Conservation (phyloP, 2,329 filamentous ascomycete genomes). For the Ustilaginoidea virens region DNA sequence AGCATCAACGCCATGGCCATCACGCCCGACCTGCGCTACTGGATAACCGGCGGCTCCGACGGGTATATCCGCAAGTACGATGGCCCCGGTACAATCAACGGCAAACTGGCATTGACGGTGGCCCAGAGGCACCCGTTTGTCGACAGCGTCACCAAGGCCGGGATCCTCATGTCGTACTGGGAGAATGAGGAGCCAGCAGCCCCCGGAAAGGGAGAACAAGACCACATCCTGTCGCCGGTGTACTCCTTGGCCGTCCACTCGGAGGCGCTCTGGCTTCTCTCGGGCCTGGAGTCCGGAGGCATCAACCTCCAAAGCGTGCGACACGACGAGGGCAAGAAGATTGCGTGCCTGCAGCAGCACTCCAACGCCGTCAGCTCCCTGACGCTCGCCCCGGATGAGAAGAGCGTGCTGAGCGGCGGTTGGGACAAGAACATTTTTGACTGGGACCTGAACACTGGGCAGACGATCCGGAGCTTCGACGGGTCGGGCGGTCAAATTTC, state of each 20-base stretch:
- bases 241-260: slow-evolving; percentile 89
- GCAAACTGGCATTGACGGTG: slow-evolving; percentile 83
- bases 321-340: slow-evolving; percentile 86
- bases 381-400: slow-evolving; percentile 69
- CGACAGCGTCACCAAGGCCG: slow-evolving; percentile 90
- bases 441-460: slow-evolving; percentile 86
- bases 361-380: slow-evolving; percentile 85
- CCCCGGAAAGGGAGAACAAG: slow-evolving; percentile 32
- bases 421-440: slow-evolving; percentile 94
- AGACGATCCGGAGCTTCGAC: slow-evolving; percentile 59
- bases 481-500: slow-evolving; percentile 74
- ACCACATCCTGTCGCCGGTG: slow-evolving; percentile 65
- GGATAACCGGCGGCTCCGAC: slow-evolving; percentile 86
- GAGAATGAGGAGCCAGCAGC: slow-evolving; percentile 72
- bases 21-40: slow-evolving; percentile 88
- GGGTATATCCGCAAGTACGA: slow-evolving; percentile 97
- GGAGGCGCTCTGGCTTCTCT: slow-evolving; percentile 79
- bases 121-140: slow-evolving; percentile 95
- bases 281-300: slow-evolving; percentile 74
- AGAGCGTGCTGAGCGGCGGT: slow-evolving; percentile 74
- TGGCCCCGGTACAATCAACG: slow-evolving; percentile 86
- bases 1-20: slow-evolving; percentile 87
- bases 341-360: slow-evolving; percentile 67
- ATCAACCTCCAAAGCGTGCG: slow-evolving; percentile 90
- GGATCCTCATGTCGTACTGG: slow-evolving; percentile 92